Evolutionary conservation across 768 basidiomycete species (phyloP), one percentile per base, ranked within the genome.

Genomic region (Auriscalpium orientale): DNA sequence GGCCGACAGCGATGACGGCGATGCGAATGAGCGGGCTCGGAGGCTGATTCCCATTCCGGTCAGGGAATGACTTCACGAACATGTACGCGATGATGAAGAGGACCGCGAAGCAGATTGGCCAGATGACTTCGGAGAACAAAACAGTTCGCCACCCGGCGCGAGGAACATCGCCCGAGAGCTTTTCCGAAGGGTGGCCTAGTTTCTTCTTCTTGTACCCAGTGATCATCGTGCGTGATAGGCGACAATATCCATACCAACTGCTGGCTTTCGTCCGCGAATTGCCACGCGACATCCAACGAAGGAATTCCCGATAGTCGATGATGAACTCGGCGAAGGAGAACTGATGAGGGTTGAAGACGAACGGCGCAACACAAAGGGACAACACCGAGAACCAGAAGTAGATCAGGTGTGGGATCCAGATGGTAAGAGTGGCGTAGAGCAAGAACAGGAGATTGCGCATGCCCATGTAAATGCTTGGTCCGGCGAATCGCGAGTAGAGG

Each of bases 121-220:
- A 83, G 55, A 97, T 61, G 63, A 95, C 80, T 70, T 95, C 92
- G 7, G 89, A 83, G 61, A 92, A 77, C 49, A 97, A 74, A 62
- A 95, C 90, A 9, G 87, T 76, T 60, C 76, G 76, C 93, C 92
- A 98, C 33, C 80, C 78, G 8, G 95, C 97, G 59, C 95, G 88
- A 20, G 95, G 93, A 33, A 93, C 85, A 68, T 98, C 97, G 36
- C 88, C 85, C 18, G 97, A 94, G 48, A 98, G 73, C 72, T 98
- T 98, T 74, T 99, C 97, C 0, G 95, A 97, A 8, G 97, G 97
- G 65, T 95, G 89, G 4, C 97, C 97, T 18, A 99, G 82, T 65
- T 93, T 89, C 79, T 98, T 99, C 79, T 97, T 91, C 83, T 98
- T 98, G 79, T 93, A 98, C 44, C 97, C 97, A 16, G 97, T 98